These are phyloP conservation scores for Gymnopus androsaceus DNA, from an alignment of 1,284 basidiomycete species.

Conservation along the genomic window DNA sequence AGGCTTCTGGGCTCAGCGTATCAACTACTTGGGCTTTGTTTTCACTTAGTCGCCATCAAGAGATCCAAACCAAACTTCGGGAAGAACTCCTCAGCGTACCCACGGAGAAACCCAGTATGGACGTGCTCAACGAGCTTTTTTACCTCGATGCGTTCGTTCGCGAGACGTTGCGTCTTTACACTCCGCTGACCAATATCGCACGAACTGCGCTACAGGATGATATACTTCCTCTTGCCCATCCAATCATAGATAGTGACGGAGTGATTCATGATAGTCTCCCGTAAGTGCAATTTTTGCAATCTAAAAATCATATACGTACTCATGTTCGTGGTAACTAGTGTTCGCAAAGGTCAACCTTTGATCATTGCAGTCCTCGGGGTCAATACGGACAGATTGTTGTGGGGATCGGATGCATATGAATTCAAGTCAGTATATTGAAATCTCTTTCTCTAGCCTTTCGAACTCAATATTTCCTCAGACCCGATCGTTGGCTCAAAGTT, in stretches of 20 bases:
- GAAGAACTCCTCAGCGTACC: constrained; percentile 57
- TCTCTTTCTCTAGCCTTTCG: background rate
- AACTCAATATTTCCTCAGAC: constrained; percentile 24
- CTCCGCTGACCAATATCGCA: constrained; percentile 6
- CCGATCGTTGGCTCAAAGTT: constrained; percentile 43
- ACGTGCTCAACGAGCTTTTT: constrained; percentile 56
- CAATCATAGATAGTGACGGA: constrained; percentile 42
- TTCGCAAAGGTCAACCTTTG: constrained; percentile 39
- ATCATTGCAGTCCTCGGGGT: constrained; percentile 40
- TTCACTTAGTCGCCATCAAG: constrained; percentile 55
- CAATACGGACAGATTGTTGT: constrained; percentile 41
- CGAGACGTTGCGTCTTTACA: constrained; percentile 3
- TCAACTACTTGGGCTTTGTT: constrained; percentile 62
- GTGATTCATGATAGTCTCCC: constrained; percentile 29
- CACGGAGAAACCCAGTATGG: constrained; percentile 59
- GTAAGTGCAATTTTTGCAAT: constrained; percentile 23
- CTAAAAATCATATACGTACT: background rate
- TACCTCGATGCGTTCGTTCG: constrained; percentile 62
- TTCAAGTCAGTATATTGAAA: constrained; percentile 38
- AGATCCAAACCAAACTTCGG: constrained; percentile 67
- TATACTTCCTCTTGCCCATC: constrained; percentile 53
- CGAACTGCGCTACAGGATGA: constrained; percentile 44
- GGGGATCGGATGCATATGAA: constrained; percentile 48
- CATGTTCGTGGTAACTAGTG: constrained; percentile 30
- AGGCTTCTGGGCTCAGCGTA: background rate